phyloP scores from a whole-genome alignment of 768 basidiomycete genomes.

The Podaxis mareebaensis region DNA sequence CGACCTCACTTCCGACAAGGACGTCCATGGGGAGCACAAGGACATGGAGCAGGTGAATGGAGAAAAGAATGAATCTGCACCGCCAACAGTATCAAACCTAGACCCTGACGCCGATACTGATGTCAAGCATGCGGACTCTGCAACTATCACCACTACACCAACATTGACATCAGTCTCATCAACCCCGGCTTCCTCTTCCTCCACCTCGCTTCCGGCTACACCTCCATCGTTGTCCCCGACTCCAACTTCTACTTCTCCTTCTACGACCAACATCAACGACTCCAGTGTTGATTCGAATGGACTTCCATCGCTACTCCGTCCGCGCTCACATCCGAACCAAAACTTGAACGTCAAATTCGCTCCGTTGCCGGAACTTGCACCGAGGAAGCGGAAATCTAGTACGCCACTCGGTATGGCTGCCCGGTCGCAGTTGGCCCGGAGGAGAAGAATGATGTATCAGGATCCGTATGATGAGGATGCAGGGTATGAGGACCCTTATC shows the following conservation, averaged over 20 bases:
- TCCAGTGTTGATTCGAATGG: background rate
- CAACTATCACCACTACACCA: background rate
- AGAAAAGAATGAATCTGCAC: background rate
- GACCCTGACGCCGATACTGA: background rate
- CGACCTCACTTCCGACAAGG: background rate
- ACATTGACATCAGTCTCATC: constrained; percentile 25
- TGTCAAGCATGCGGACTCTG: background rate
- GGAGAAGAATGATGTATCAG: constrained; percentile 26
- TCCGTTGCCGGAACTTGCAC: constrained; percentile 54
- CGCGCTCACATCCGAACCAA: background rate
- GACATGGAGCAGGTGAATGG: background rate
- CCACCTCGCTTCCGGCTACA: constrained; percentile 40
- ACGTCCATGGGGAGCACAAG: background rate
- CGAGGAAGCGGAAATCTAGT: constrained; percentile 47
- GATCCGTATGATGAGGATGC: constrained; percentile 5
- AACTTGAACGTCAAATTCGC: constrained; percentile 54
- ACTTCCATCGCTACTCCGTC: constrained; percentile 20
- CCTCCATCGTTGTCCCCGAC: constrained; percentile 32
- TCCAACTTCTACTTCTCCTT: background rate
- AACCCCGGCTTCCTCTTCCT: constrained; percentile 41
- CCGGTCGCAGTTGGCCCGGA: constrained; percentile 40
- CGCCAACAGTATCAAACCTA: background rate
- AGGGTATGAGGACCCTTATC: constrained; percentile 6
- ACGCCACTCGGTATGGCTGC: constrained; percentile 58
- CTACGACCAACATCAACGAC: constrained; percentile 7